These are phyloP conservation scores for Diaporthe nobilis DNA, from an alignment of 2,329 filamentous ascomycete genomes.

Conservation along the genomic window DNA sequence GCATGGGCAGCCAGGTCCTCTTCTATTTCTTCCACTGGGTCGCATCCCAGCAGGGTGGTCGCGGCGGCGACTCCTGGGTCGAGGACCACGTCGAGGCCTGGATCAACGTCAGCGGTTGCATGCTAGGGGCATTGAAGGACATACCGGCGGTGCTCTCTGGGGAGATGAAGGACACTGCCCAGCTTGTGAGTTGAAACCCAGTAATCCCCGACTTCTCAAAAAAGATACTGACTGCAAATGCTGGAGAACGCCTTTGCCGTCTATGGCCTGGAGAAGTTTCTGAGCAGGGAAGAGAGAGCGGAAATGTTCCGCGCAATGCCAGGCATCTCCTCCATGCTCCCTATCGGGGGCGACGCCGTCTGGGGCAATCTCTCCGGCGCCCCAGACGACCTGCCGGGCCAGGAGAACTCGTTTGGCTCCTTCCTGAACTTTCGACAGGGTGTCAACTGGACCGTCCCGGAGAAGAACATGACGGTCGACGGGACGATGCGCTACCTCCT, in stretches of 20 bases:
- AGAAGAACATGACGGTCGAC: conserved; percentile 84
- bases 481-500: conserved; percentile 85
- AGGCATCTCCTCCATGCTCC: conserved; percentile 95
- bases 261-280: conserved; percentile 95
- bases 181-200: conserved; percentile 64
- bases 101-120: conserved; percentile 98
- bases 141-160: conserved; percentile 92
- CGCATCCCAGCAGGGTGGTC: conserved; percentile 81
- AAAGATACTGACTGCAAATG: conserved; percentile 30
- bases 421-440: conserved; percentile 85
- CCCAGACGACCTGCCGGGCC: conserved; percentile 85
- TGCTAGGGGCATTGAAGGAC: conserved; percentile 95
- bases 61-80: conserved; percentile 89
- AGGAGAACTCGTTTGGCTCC: conserved; percentile 81
- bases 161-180: conserved; percentile 98
- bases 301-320: conserved; percentile 98
- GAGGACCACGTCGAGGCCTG: conserved; percentile 91
- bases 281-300: conserved; percentile 89
- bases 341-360: conserved; percentile 92
- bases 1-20: conserved; percentile 96
- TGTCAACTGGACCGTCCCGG: conserved; percentile 74
- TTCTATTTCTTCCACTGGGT: conserved; percentile 88
- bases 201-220: neutral
- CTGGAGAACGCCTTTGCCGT: conserved; percentile 87
- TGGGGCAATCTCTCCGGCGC: conserved; percentile 93